phyloP scores from a whole-genome alignment of 192 early-diverging fungal genomes.

The Chytriomyces sp. region DNA sequence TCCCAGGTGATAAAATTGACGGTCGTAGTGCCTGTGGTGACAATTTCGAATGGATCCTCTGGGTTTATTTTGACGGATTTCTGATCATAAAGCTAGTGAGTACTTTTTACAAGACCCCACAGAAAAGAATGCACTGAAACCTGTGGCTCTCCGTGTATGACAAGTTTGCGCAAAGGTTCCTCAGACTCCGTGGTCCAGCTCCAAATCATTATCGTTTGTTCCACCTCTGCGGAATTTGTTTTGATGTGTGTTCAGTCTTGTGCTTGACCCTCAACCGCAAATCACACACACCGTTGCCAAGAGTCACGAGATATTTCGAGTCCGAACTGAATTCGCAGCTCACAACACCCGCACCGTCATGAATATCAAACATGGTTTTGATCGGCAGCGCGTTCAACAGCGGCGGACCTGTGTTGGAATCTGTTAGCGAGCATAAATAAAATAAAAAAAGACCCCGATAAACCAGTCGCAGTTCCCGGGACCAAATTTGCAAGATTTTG shows the following conservation, averaged over 20 bases:
- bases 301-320: conserved; percentile 55
- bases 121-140: conserved; percentile 20
- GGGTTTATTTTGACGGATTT: conserved; percentile 54
- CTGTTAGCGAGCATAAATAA: neutral
- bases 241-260: neutral
- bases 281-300: conserved; percentile 54
- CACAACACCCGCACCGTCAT: conserved; percentile 51
- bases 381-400: conserved; percentile 53
- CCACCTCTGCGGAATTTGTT: conserved; percentile 29
- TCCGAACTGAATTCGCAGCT: conserved; percentile 55
- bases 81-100: conserved; percentile 26
- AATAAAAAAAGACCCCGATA: neutral
- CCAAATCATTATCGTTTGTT: conserved; percentile 58
- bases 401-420: conserved; percentile 4
- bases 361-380: conserved; percentile 63
- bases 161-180: conserved; percentile 40
- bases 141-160: conserved; percentile 52
- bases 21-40: conserved; percentile 46
- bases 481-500: conserved; percentile 14
- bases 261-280: neutral
- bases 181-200: conserved; percentile 59
- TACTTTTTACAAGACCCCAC: neutral
- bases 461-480: conserved; percentile 22
- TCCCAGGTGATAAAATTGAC: conserved; percentile 58
- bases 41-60: conserved; percentile 51